Conservation (phyloP, 345 rosid genomes). For the Hirschfeldia incana region DNA sequence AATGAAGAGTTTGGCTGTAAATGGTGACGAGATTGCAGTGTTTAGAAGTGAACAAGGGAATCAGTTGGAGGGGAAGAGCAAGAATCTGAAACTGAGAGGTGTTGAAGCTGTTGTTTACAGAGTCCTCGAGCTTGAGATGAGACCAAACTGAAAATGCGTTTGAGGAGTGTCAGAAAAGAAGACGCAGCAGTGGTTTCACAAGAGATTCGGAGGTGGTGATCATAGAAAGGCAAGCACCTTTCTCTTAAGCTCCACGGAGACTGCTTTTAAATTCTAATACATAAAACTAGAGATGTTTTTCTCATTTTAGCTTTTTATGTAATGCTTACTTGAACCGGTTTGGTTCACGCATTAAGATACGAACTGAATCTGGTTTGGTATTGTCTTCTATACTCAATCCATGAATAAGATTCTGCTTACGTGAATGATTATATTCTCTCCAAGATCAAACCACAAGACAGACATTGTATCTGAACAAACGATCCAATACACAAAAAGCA, state of each 20-base stretch:
- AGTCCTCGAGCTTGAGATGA: constrained; percentile 60
- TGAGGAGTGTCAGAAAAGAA: constrained; percentile 57
- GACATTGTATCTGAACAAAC: too few species aligned
- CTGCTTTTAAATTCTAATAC: neutral
- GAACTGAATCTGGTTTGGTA: neutral
- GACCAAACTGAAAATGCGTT: constrained; percentile 62
- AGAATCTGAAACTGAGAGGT: constrained; percentile 48
- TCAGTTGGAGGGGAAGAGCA: constrained; percentile 61
- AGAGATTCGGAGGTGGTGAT: constrained; percentile 58
- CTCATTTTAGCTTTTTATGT: neutral
- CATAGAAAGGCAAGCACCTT: too few species aligned
- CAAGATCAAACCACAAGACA: neutral
- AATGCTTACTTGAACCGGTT: neutral
- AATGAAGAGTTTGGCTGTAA: neutral
- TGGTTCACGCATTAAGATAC: constrained; percentile 34
- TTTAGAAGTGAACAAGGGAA: constrained; percentile 58
- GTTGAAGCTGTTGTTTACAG: constrained; percentile 62
- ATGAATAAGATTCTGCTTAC: neutral
- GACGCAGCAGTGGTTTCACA: constrained; percentile 56
- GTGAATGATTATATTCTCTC: neutral
- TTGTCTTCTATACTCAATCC: neutral
- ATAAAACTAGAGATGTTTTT: constrained; percentile 1
- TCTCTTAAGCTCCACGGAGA: too few species aligned
- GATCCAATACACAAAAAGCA: too few species aligned
- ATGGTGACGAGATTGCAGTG: constrained; percentile 54